Percentiles rank a stretch among this genome's conserved stretches.
Conservation (phyloP, 352 stramenopile genomes). For the Globisporangium middletonii region DNA sequence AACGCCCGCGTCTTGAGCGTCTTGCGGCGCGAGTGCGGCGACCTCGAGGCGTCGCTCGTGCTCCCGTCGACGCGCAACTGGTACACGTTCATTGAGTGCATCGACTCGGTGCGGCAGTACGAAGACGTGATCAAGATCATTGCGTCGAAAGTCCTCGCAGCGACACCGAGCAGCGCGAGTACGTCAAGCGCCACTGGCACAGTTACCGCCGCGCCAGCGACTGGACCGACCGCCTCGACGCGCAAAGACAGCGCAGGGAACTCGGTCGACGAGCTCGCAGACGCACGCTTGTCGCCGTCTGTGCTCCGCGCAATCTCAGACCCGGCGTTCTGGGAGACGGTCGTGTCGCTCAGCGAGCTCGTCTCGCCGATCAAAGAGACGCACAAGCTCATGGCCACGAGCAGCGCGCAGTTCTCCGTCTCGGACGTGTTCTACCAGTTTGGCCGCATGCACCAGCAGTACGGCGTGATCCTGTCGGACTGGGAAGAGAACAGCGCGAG, state of each 20-base stretch:
- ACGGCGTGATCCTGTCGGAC: slow-evolving; percentile 55
- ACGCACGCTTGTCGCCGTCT: slow-evolving; percentile 27
- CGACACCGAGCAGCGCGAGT: slow-evolving; percentile 10
- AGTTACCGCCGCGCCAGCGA: not conserved
- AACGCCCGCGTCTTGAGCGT: slow-evolving; percentile 51
- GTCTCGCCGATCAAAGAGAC: slow-evolving; percentile 79
- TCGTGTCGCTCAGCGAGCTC: slow-evolving; percentile 66
- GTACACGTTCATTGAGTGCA: slow-evolving; percentile 78
- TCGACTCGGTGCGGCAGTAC: slow-evolving; percentile 74
- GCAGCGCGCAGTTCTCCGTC: slow-evolving; percentile 35
- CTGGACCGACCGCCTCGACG: slow-evolving; percentile 6
- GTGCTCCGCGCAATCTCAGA: slow-evolving; percentile 57
- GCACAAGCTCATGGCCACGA: slow-evolving; percentile 47
- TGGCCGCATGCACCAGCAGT: slow-evolving; percentile 76
- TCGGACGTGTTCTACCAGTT: slow-evolving; percentile 75
- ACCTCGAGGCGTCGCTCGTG: slow-evolving; percentile 46
- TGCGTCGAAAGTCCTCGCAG: slow-evolving; percentile 41
- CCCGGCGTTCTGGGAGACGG: slow-evolving; percentile 65
- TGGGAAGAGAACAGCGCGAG: slow-evolving; percentile 51
- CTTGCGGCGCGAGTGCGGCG: slow-evolving; percentile 56
- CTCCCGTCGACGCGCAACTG: slow-evolving; percentile 39
- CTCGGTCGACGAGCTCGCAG: slow-evolving; percentile 36
- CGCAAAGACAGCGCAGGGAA: slow-evolving; percentile 43
- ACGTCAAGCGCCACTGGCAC: not conserved
- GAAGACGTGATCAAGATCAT: slow-evolving; percentile 86